Percentiles rank a stretch among this genome's conserved stretches.
phyloP scores from a whole-genome alignment of 805 yeast species.

The Candida silvicultrix region DNA sequence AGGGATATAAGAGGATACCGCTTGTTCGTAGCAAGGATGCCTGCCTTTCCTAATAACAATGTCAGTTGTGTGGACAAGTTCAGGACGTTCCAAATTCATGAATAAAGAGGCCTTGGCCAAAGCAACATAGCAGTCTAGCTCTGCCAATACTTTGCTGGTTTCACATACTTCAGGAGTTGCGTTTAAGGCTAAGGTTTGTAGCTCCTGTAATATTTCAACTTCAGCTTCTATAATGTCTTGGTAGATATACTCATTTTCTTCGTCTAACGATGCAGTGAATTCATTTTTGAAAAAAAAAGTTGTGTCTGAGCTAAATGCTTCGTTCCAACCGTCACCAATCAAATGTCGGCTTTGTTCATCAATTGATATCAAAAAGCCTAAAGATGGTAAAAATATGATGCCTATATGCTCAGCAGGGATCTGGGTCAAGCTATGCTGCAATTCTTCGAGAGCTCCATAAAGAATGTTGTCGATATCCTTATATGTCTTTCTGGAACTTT shows the following conservation, averaged over 20 bases:
- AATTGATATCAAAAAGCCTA: slow-evolving; percentile 34
- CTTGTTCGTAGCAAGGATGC: slow-evolving; percentile 40
- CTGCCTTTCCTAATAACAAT: slow-evolving; percentile 34
- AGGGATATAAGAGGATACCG: slow-evolving; percentile 32
- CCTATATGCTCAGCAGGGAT: slow-evolving; percentile 19
- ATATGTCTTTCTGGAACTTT: slow-evolving; percentile 24
- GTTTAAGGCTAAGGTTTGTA: slow-evolving; percentile 22
- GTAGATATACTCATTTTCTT: slow-evolving; percentile 32
- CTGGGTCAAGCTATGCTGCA: slow-evolving; percentile 4
- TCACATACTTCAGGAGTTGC: slow-evolving; percentile 6
- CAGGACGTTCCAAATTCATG: slow-evolving; percentile 27
- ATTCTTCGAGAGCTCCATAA: slow-evolving; percentile 15
- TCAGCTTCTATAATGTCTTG: slow-evolving; percentile 33
- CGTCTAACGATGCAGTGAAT: slow-evolving; percentile 7
- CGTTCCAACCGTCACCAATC: slow-evolving; percentile 24
- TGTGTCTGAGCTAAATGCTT: slow-evolving; percentile 31
- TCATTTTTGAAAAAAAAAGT: slow-evolving; percentile 31
- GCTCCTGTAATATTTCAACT: slow-evolving; percentile 30
- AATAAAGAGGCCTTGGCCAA: slow-evolving; percentile 26
- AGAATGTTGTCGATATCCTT: slow-evolving; percentile 26
- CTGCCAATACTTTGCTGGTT: slow-evolving; percentile 22
- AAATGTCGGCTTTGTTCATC: slow-evolving; percentile 4
- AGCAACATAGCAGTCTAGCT: slow-evolving; percentile 31
- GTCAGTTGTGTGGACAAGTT: slow-evolving; percentile 19
- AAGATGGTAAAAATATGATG: slow-evolving; percentile 38